Percentiles rank a stretch among this genome's conserved stretches.
Evolutionary conservation across 257 asterid species (phyloP).

Genomic region (Solanum stenotomum): DNA sequence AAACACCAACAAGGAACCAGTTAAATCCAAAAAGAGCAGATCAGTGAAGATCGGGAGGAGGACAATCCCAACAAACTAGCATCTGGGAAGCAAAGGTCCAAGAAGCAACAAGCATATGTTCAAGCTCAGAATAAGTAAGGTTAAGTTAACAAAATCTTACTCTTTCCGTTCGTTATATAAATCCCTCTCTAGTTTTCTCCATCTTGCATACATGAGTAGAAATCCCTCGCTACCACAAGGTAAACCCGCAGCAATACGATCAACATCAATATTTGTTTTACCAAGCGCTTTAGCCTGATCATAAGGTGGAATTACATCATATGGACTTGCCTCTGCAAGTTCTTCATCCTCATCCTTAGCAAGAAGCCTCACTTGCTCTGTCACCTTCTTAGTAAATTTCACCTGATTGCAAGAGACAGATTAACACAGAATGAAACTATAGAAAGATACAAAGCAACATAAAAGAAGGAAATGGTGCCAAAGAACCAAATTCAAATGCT

Average conservation of each 20-base stretch:
- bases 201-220: conserved; percentile 97
- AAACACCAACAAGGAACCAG: background rate
- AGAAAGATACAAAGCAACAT: background rate
- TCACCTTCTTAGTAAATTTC: conserved; percentile 77
- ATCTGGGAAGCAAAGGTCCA: background rate
- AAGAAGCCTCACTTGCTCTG: conserved; percentile 80
- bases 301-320: conserved; percentile 74
- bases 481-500: background rate
- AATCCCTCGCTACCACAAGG: conserved; percentile 99
- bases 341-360: conserved; percentile 90
- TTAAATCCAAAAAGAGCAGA: background rate
- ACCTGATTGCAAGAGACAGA: conserved; percentile 32
- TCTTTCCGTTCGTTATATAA: conserved; percentile 85
- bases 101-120: background rate
- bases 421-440: background rate
- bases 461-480: background rate
- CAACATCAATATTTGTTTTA: conserved; percentile 89
- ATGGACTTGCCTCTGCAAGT: conserved; percentile 63
- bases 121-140: background rate
- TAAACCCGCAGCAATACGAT: conserved; percentile 93
- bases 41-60: background rate
- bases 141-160: conserved; percentile 28
- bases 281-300: conserved; percentile 99
- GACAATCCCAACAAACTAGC: background rate
- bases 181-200: conserved; percentile 94